These are phyloP conservation scores for Penicillium fimorum DNA, from an alignment of 495 filamentous ascomycete genomes.

Conservation along the genomic window DNA sequence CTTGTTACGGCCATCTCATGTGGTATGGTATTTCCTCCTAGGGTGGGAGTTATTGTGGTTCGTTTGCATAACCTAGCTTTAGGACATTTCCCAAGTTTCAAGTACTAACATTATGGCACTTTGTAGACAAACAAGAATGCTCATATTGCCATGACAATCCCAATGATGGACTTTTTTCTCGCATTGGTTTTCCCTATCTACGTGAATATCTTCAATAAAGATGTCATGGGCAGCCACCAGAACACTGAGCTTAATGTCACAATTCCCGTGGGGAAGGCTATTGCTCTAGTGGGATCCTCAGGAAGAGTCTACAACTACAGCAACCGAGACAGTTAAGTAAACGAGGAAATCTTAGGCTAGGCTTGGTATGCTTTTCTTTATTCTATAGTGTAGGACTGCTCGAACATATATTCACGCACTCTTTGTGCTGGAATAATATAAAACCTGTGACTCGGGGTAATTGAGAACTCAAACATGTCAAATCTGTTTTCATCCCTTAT, in stretches of 20 bases:
- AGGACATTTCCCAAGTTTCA: too few species aligned
- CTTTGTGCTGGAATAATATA: not conserved
- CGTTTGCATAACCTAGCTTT: too few species aligned
- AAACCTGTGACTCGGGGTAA: not conserved
- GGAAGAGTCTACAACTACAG: conserved; percentile 12
- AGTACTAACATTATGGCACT: too few species aligned
- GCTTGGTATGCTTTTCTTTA: too few species aligned
- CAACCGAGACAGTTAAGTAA: conserved; percentile 10
- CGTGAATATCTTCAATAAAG: conserved; percentile 7
- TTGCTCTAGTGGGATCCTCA: conserved; percentile 16
- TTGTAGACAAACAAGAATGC: too few species aligned
- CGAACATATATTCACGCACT: not conserved
- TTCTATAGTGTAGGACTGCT: not conserved
- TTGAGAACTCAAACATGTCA: not conserved
- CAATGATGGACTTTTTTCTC: too few species aligned
- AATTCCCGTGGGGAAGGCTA: conserved; percentile 14
- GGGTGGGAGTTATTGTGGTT: too few species aligned
- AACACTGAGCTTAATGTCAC: conserved; percentile 35
- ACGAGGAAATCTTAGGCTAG: not conserved
- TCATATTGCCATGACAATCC: too few species aligned
- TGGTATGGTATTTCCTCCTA: too few species aligned
- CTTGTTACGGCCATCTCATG: too few species aligned
- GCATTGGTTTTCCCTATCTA: too few species aligned
- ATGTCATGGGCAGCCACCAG: conserved; percentile 47
- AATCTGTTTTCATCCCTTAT: too few species aligned